phyloP scores from a whole-genome alignment of 2,329 filamentous ascomycete genomes.

The Daldinia sp. region DNA sequence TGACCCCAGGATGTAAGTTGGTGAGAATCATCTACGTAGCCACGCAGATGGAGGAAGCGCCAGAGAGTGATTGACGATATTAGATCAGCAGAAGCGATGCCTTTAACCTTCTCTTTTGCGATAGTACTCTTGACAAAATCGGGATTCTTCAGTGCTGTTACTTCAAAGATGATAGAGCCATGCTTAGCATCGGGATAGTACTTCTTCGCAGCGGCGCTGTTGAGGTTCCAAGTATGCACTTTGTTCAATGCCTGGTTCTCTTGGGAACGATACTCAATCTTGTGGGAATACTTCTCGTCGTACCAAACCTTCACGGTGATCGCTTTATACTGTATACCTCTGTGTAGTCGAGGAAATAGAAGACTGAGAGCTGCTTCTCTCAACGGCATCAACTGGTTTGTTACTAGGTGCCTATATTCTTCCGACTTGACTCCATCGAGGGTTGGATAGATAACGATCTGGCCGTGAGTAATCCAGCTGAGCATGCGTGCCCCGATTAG shows the following conservation, averaged over 20 bases:
- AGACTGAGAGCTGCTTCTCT: slow-evolving; percentile 82
- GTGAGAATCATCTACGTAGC: slow-evolving; percentile 84
- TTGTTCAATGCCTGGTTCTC: slow-evolving; percentile 61
- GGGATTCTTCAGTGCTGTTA: slow-evolving; percentile 75
- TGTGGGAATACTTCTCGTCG: slow-evolving; percentile 74
- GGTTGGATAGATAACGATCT: slow-evolving; percentile 84
- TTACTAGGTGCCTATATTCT: slow-evolving; percentile 84
- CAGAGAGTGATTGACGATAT: slow-evolving; percentile 80
- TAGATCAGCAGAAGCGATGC: slow-evolving; percentile 75
- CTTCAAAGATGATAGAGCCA: slow-evolving; percentile 67
- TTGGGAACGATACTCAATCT: slow-evolving; percentile 71
- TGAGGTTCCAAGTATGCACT: slow-evolving; percentile 78
- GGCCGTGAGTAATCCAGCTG: slow-evolving; percentile 83
- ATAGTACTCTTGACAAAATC: slow-evolving; percentile 79
- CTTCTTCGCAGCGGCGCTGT: slow-evolving; percentile 66
- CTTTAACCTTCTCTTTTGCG: slow-evolving; percentile 67
- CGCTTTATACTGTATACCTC: slow-evolving; percentile 84
- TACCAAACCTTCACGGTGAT: slow-evolving; percentile 89
- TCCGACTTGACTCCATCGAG: slow-evolving; percentile 84
- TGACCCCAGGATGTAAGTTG: slow-evolving; percentile 86
- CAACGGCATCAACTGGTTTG: slow-evolving; percentile 77
- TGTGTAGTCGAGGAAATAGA: slow-evolving; percentile 81
- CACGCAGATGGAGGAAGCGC: slow-evolving; percentile 89
- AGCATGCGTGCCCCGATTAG: slow-evolving; percentile 83
- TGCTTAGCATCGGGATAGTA: slow-evolving; percentile 59